phyloP scores from a whole-genome alignment of 495 filamentous ascomycete genomes.

The Umbilicaria muhlenbergii region DNA sequence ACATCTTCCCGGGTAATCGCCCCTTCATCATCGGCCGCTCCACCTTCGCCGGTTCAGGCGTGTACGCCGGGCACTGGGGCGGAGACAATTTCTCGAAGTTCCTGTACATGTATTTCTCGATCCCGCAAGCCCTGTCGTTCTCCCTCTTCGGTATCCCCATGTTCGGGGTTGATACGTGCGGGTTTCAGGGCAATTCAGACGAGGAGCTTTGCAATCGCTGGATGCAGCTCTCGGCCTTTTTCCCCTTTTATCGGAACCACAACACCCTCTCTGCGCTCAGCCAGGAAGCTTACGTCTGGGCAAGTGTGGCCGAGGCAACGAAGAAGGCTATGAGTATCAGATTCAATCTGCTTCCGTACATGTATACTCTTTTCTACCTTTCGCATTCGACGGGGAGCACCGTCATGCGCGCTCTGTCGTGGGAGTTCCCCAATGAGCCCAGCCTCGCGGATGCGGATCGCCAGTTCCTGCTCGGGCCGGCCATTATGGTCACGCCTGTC shows the following conservation, averaged over 20 bases:
- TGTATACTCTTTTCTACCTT: constrained; percentile 64
- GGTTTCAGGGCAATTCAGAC: constrained; percentile 56
- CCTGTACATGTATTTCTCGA: constrained; percentile 59
- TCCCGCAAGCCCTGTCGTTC: constrained; percentile 68
- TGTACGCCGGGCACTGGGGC: constrained; percentile 77
- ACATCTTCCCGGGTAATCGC: constrained; percentile 46
- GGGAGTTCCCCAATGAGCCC: constrained; percentile 73
- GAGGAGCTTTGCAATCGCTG: constrained; percentile 69
- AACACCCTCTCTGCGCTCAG: constrained; percentile 43
- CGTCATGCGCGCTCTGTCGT: constrained; percentile 66
- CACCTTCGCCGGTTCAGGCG: constrained; percentile 68
- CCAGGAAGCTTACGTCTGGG: constrained; percentile 71
- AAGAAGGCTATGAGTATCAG: constrained; percentile 58
- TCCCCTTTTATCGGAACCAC: constrained; percentile 83
- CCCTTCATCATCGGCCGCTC: constrained; percentile 80
- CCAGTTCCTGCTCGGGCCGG: constrained; percentile 64
- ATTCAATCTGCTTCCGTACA: constrained; percentile 59
- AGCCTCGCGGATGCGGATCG: constrained; percentile 48
- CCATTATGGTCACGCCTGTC: constrained; percentile 58
- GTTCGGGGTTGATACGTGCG: constrained; percentile 75
- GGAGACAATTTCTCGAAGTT: constrained; percentile 64
- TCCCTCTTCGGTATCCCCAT: constrained; percentile 75
- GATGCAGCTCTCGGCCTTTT: constrained; percentile 79
- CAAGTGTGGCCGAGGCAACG: constrained; percentile 47
- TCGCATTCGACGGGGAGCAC: constrained; percentile 55